Percentiles rank a stretch among this genome's conserved stretches.
Conservation (phyloP, 1,139 yeast genomes). For the Schizosaccharomyces versatilis region DNA sequence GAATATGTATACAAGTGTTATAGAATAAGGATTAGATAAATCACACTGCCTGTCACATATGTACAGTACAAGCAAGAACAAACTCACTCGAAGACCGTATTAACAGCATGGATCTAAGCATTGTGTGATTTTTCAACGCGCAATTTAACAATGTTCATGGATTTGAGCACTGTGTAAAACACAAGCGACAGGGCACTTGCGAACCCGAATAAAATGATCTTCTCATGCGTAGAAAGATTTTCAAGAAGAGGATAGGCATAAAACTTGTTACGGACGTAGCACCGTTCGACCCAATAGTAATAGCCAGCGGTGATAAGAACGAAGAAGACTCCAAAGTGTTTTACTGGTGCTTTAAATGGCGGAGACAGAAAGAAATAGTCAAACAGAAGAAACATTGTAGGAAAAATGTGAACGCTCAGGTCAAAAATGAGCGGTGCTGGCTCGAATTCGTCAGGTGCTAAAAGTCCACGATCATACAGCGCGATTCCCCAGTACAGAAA, state of each 20-base stretch:
- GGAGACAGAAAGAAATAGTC: not conserved
- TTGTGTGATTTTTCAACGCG: too few relatives aligned
- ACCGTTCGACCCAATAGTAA: not conserved
- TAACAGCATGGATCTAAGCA: too few relatives aligned
- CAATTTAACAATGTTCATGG: too few relatives aligned
- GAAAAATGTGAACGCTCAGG: not conserved
- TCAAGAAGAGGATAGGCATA: conserved; percentile 1
- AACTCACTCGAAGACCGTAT: too few relatives aligned
- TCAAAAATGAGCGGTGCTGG: not conserved
- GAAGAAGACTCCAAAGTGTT: not conserved
- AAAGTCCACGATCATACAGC: not conserved
- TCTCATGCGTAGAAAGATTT: not conserved
- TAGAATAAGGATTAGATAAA: too few relatives aligned
- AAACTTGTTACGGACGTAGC: not conserved
- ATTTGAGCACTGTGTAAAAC: not conserved
- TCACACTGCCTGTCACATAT: too few relatives aligned
- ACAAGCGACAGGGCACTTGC: not conserved
- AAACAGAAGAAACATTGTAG: not conserved
- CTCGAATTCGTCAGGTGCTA: not conserved
- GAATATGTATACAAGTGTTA: too few relatives aligned
- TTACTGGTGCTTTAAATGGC: not conserved
- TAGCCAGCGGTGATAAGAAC: not conserved
- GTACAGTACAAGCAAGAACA: too few relatives aligned
- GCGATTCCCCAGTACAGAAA: not conserved
- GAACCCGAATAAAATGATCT: not conserved